A percentile compares a stretch with the other conserved stretches of the same genome.
Conservation (phyloP, 2,329 filamentous ascomycete genomes). For the Colletotrichum sp. region DNA sequence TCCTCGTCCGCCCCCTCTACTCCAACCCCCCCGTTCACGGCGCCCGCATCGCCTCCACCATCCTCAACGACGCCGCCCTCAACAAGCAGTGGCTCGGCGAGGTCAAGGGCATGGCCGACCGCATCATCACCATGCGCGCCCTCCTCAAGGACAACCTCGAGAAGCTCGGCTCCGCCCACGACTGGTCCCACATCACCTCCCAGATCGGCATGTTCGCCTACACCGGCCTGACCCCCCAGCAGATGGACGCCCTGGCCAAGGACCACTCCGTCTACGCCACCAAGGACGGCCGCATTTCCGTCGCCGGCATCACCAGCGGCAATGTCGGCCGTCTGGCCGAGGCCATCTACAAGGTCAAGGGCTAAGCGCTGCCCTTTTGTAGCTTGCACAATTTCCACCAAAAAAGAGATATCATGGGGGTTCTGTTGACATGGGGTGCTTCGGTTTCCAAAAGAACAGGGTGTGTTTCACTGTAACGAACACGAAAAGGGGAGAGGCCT, state of each 20-base stretch:
- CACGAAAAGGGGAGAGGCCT: constrained; percentile 4
- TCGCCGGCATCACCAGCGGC: constrained; percentile 80
- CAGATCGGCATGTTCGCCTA: constrained; percentile 99
- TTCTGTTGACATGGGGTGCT: not conserved
- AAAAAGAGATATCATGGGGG: not conserved
- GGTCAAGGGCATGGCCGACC: constrained; percentile 98
- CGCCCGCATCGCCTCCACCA: constrained; percentile 89
- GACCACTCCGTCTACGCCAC: constrained; percentile 98
- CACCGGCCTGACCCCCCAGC: constrained; percentile 87
- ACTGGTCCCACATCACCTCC: constrained; percentile 98
- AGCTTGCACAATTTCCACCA: not conserved
- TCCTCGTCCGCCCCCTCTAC: constrained; percentile 95
- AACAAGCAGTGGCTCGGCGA: constrained; percentile 95
- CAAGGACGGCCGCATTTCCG: constrained; percentile 87
- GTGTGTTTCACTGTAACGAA: not conserved
- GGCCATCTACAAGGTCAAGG: constrained; percentile 84
- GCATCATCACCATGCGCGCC: constrained; percentile 97
- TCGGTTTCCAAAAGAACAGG: not conserved
- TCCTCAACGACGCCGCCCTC: constrained; percentile 83
- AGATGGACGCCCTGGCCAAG: constrained; percentile 91
- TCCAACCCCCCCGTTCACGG: constrained; percentile 98
- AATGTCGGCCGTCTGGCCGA: constrained; percentile 84
- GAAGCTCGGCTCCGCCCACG: constrained; percentile 92
- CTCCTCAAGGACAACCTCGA: constrained; percentile 95
- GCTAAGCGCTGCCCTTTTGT: constrained; percentile 42